Base-by-base conservation (phyloP, 768 basidiomycete genomes). In the Lepiota venenata region DNA sequence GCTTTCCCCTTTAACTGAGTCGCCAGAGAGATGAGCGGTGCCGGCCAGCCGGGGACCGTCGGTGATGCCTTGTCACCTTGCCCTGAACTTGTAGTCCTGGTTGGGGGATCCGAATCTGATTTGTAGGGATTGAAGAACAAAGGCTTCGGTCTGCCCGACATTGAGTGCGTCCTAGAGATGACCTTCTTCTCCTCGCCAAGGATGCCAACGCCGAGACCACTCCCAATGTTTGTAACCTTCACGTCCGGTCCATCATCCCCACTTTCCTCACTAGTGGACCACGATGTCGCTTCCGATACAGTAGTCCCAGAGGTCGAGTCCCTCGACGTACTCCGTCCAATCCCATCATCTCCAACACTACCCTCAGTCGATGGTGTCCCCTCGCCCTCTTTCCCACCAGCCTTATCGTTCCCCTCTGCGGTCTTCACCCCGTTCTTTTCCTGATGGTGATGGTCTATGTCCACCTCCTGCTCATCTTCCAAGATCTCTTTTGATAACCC, bases 401-500 rank as follows among this genome's bases (percentile, higher is more conserved):
- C 18, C 21, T 18, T 22, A 4, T 25, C 44, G 47, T 42, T 15
- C 11, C 39, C 32, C 7, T 29, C n/a, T 27, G 12, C 43, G 46
- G 14, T 38, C 50, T 39, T 36, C 22, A 36, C 41, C 36, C 47
- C 10, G 32, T 11, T 52, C 10, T 38, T 42, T 2, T 36, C 55
- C 49, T 40, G 27, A 46, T 21, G 16, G 21, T 45, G 43, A 18
- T 45, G 20, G 7, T 45, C 43, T n/a, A 27, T n/a, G 12, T n/a
- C 12, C 15, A 25, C 20, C 6, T 44, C 47, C 10, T 16, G 14
- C 10, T 47, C 49, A 46, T 61, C 60, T n/a, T 67, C 72, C 61
- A 71, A 55, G 49, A 76, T 74, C 64, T 72, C 75, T 40, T 62
- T 68, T 25, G 62, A 71, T 32, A 74, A 56, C 52, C 58, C 55